These are phyloP conservation scores for Botrytis tulipae DNA, from an alignment of 2,329 filamentous ascomycete species.

Conservation along the genomic window DNA sequence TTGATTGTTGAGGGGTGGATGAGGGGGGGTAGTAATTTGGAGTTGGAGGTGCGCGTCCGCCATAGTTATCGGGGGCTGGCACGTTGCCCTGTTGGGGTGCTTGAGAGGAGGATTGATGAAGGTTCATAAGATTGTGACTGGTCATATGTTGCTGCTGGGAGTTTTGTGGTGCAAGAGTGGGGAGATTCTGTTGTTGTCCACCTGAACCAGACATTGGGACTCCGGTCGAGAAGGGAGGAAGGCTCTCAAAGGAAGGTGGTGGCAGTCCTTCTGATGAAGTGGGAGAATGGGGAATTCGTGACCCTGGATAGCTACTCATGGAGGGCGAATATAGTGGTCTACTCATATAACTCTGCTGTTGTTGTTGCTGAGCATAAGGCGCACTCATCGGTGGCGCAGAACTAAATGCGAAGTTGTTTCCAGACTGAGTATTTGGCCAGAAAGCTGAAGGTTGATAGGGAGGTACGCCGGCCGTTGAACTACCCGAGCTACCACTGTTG, in stretches of 20 bases:
- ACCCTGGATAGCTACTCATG: conserved; percentile 48
- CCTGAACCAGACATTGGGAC: conserved; percentile 55
- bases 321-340: conserved; percentile 58
- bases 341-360: conserved; percentile 42
- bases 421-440: conserved; percentile 50
- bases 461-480: conserved; percentile 54
- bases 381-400: conserved; percentile 45
- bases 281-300: conserved; percentile 57
- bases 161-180: conserved; percentile 41
- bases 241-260: conserved; percentile 63
- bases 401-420: conserved; percentile 53
- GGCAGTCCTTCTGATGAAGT: conserved; percentile 61
- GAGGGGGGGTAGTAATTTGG: conserved; percentile 57
- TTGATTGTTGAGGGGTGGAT: conserved; percentile 48
- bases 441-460: conserved; percentile 61
- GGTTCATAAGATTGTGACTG: conserved; percentile 47
- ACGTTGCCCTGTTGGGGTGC: conserved; percentile 52
- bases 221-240: conserved; percentile 61
- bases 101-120: conserved; percentile 49
- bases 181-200: conserved; percentile 39
- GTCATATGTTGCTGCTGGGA: conserved; percentile 42
- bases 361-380: conserved; percentile 29
- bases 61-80: conserved; percentile 59
- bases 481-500: conserved; percentile 57
- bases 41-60: conserved; percentile 54